Conservation (phyloP, 192 early-diverging fungal genomes). For the Coemansia aciculifera region DNA sequence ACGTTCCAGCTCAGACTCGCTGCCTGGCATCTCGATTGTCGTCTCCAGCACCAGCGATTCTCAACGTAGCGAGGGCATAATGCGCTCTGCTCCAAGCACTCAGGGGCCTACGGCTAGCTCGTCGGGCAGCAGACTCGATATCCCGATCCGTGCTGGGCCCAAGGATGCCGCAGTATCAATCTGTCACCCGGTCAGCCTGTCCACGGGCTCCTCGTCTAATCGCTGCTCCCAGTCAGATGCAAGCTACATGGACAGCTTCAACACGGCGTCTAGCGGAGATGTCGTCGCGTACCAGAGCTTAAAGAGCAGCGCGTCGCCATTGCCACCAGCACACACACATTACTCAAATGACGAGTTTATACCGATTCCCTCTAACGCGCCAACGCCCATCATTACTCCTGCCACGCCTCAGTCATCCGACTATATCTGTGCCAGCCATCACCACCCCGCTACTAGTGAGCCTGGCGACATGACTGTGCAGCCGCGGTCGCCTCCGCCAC, state of each 20-base stretch:
- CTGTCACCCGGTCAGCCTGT: not conserved
- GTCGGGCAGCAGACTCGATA: not conserved
- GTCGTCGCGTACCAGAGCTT: not conserved
- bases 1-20: too few relatives aligned
- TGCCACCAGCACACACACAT: not conserved
- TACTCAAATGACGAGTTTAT: slow-evolving; percentile 3
- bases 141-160: not conserved
- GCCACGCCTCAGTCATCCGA: slow-evolving; percentile 6
- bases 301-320: not conserved
- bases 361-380: slow-evolving; percentile 6
- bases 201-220: not conserved
- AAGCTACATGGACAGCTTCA: slow-evolving; percentile 10
- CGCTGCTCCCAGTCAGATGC: slow-evolving; percentile 4
- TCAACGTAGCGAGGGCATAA: not conserved
- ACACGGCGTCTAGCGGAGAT: slow-evolving; percentile 5
- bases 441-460: not conserved
- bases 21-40: not conserved
- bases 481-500: not conserved
- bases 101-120: not conserved
- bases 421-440: not conserved
- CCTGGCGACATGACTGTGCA: not conserved
- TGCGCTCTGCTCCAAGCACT: not conserved
- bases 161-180: not conserved
- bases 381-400: not conserved
- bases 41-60: not conserved